Conservation (phyloP, 768 basidiomycete species). For the Crassisporium funariophilum region DNA sequence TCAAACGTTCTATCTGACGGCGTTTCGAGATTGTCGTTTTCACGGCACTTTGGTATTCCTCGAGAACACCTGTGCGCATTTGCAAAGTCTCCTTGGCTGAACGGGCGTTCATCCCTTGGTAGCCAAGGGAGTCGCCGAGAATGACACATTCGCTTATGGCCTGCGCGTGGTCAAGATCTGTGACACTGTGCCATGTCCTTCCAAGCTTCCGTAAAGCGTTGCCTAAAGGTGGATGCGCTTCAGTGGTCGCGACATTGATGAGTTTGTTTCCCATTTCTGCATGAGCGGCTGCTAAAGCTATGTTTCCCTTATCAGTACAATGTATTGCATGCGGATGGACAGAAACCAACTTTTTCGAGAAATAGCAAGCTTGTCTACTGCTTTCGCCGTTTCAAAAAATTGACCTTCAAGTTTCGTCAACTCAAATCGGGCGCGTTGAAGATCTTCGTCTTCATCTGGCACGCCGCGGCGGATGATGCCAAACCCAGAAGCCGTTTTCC, state of each 20-base stretch:
- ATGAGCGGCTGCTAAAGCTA: constrained; percentile 78
- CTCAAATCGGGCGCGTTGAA: constrained; percentile 88
- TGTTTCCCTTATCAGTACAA: constrained; percentile 5
- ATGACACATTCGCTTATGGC: constrained; percentile 94
- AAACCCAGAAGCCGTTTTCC: constrained; percentile 75
- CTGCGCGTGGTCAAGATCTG: constrained; percentile 89
- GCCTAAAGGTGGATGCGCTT: constrained; percentile 82
- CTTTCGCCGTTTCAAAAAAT: constrained; percentile 91
- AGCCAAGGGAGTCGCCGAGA: constrained; percentile 93
- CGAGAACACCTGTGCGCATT: constrained; percentile 87
- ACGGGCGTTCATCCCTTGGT: constrained; percentile 95
- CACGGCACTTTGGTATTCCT: constrained; percentile 92
- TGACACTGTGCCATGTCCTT: constrained; percentile 81
- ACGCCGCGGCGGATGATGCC: constrained; percentile 76
- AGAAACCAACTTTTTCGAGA: constrained; percentile 67
- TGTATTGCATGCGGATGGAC: not conserved
- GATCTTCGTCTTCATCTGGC: constrained; percentile 92
- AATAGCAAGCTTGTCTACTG: constrained; percentile 83
- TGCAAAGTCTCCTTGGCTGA: constrained; percentile 94
- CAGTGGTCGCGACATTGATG: constrained; percentile 85
- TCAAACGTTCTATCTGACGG: constrained; percentile 85
- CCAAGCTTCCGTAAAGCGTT: constrained; percentile 86
- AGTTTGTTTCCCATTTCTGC: constrained; percentile 94
- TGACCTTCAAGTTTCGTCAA: constrained; percentile 89
- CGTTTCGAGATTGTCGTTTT: constrained; percentile 94